Evolutionary conservation across 192 early-diverging fungal species (phyloP), one percentile per base, ranked within the genome.

Genomic region (Thamnidium elegans): DNA sequence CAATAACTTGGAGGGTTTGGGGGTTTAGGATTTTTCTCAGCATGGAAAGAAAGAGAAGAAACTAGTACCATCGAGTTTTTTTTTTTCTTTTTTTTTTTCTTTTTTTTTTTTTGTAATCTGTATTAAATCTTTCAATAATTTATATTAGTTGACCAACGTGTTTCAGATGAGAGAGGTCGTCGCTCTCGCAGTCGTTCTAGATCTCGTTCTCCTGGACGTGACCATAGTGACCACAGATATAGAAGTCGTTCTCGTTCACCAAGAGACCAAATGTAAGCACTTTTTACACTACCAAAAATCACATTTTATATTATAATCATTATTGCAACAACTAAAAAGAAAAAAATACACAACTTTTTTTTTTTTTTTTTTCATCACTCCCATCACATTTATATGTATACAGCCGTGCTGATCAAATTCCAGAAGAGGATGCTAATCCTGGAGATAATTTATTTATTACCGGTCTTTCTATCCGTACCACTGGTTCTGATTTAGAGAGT

Each of bases 381-480:
- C 42, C 15, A 42, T 42, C 10, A 20, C 1, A 52, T 51, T 14
- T 13, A 34, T n/a, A 34, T 56, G 5, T 39, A 4, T 20, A 9
- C 43, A 62, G 67, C 7, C 60, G 47, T 45, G 67, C 46, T 47
- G 55, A 39, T 9, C 9, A 9, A 39, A 39, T 39, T 39, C 36
- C 36, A 2, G 68, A 53, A 52, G 55, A 59, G 31, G 78, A 78
- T 62, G 66, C 74, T 36, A 87, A 87, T 67, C 82, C 84, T 50
- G 85, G 85, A 32, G 81, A 86, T 66, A 92, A 92, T 72, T 77
- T 93, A 14, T 93, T 92, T 62, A 81, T 93, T 48, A 86, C 84
- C 23, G 87, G 89, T 8, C 78, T 93, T 39, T 78, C 82, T 54
- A 67, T 69, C 44, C 77, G 81, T 55, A 86, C 87, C 26, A 72